phyloP scores from a whole-genome alignment of 164 flowering plant genomes.

The Nymphaea thermarum region DNA sequence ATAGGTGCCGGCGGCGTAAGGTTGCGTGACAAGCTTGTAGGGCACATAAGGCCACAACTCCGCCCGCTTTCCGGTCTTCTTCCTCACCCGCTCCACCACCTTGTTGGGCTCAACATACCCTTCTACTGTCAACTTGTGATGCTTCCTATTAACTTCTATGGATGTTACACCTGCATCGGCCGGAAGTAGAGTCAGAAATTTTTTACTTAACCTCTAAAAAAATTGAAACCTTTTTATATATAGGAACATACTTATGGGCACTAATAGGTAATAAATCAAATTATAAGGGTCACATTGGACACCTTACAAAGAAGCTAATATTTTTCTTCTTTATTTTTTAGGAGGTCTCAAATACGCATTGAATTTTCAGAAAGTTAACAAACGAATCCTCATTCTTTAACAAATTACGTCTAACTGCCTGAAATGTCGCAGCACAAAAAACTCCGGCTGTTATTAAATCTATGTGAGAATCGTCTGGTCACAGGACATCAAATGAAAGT shows the following conservation, averaged over 20 bases:
- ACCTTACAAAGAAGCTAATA: too few relatives aligned
- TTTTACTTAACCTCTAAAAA: neutral
- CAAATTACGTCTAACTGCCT: too few relatives aligned
- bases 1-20: constrained; percentile 77
- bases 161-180: constrained; percentile 36
- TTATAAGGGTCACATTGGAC: neutral
- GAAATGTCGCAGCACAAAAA: too few relatives aligned
- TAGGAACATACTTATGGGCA: neutral
- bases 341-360: too few relatives aligned
- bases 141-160: constrained; percentile 53
- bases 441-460: too few relatives aligned
- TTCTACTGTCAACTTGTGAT: constrained; percentile 59
- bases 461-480: too few relatives aligned
- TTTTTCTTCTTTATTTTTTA: too few relatives aligned
- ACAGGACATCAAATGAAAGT: neutral
- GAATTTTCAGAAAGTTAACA: too few relatives aligned
- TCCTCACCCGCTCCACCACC: constrained; percentile 53
- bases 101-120: constrained; percentile 77
- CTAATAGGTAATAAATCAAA: neutral
- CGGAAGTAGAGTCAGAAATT: neutral
- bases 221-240: neutral
- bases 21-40: constrained; percentile 69
- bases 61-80: constrained; percentile 77
- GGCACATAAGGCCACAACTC: constrained; percentile 97
- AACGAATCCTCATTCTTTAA: too few relatives aligned